Evolutionary conservation across 495 filamentous ascomycete species (phyloP).

Genomic region (Trichoderma virens): DNA sequence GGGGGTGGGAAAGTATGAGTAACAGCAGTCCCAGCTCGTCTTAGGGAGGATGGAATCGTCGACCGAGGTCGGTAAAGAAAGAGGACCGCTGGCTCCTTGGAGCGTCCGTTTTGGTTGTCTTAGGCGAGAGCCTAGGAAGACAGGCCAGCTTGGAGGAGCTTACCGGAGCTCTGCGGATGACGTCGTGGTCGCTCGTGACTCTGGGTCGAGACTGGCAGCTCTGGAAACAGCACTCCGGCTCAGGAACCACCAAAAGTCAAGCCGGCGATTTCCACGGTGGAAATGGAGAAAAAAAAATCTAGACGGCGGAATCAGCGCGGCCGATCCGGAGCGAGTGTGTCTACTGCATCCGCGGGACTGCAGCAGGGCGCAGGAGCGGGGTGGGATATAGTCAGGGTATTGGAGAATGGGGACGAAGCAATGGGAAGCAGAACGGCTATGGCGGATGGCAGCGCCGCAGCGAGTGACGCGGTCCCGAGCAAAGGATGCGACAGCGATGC

Average conservation of each 20-base stretch:
- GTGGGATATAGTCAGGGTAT: not conserved
- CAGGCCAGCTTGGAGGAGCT: slow-evolving; percentile 4
- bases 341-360: slow-evolving; percentile 1
- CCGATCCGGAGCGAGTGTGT: not conserved
- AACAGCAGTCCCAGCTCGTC: slow-evolving; percentile 4
- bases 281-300: not conserved
- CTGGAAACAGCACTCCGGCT: slow-evolving; percentile 5
- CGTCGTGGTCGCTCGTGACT: slow-evolving; percentile 4
- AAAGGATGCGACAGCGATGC: not conserved
- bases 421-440: not conserved
- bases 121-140: slow-evolving; percentile 6
- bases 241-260: not conserved
- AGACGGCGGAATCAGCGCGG: slow-evolving; percentile 6
- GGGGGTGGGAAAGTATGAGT: not conserved
- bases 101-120: slow-evolving; percentile 12
- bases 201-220: slow-evolving; percentile 6
- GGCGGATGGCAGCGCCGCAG: not conserved
- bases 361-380: slow-evolving; percentile 4
- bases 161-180: slow-evolving; percentile 1
- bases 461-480: not conserved
- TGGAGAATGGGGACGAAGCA: not conserved
- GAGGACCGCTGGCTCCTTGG: slow-evolving; percentile 10
- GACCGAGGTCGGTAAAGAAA: slow-evolving; percentile 12
- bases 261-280: not conserved
- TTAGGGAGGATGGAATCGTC: slow-evolving; percentile 11